A percentile compares a stretch with the other conserved stretches of the same genome.
phyloP scores from a whole-genome alignment of 1,284 basidiomycete genomes.

The Papiliotrema laurentii region DNA sequence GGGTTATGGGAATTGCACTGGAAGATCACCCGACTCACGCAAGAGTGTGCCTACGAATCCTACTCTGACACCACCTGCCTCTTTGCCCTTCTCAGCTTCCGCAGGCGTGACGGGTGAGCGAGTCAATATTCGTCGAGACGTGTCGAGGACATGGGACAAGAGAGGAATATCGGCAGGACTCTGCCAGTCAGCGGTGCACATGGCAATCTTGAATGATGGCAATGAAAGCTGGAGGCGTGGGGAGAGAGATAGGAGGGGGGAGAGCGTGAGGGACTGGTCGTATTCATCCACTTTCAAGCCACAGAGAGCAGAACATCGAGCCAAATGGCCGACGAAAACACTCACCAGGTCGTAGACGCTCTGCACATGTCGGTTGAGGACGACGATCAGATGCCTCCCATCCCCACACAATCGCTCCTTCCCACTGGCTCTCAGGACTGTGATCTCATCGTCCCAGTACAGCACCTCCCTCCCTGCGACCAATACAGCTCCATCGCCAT shows the following conservation, averaged over 20 bases:
- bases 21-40: slow-evolving; percentile 32
- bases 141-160: slow-evolving; percentile 36
- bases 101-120: neutral
- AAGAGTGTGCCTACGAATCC: slow-evolving; percentile 35
- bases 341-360: slow-evolving; percentile 45
- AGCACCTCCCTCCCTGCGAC: slow-evolving; percentile 33
- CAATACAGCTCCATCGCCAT: slow-evolving; percentile 3
- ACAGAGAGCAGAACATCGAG: no score
- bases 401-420: slow-evolving; percentile 33
- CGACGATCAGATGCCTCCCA: slow-evolving; percentile 42
- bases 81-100: slow-evolving; percentile 16
- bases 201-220: no score
- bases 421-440: slow-evolving; percentile 31
- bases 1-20: no score
- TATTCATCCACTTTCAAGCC: no score
- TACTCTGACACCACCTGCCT: slow-evolving; percentile 25
- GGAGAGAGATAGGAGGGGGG: no score
- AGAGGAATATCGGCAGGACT: slow-evolving; percentile 41
- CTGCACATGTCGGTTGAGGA: slow-evolving; percentile 40
- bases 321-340: slow-evolving; percentile 5
- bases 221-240: no score
- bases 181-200: no score
- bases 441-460: slow-evolving; percentile 35
- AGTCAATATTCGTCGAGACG: slow-evolving; percentile 20
- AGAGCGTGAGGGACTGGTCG: no score